Evolutionary conservation across 192 early-diverging fungal species (phyloP), one percentile per base, ranked within the genome.

Genomic region (Coemansia sp.): DNA sequence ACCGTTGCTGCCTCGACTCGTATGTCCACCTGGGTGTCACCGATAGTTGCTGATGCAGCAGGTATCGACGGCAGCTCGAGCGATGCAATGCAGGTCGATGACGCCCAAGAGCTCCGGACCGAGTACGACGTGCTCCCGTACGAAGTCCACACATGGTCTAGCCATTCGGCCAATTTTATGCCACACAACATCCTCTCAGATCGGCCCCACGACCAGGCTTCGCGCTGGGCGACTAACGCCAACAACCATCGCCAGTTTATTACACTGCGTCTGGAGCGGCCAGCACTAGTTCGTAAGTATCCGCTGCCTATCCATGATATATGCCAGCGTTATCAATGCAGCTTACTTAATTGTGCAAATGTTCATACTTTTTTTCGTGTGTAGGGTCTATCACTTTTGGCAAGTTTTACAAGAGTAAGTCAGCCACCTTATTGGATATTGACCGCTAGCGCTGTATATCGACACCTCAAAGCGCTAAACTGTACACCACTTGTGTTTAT

Each of bases 201-300:
- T 82, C 91, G 89, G 31, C 97, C 97, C 29, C 86, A 87, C 59
- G 96, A 98, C 72, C 94, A 97, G 81, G 77, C 87, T 2, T 97
- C 96, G 29, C 87, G 97, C 34, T 99, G 97, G 97, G 93, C 95
- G 36, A 90, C 89, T 41, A 90, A 87, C 20, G 85, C 84, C 38
- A 93, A 96, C 82, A 92, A 97, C 81, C 96, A 98, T 68, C 80
- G 89, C 76, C 97, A 99, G 86, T 96, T 86, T 80, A 90, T 99
- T 46, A 93, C 90, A n/a, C 74, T 99, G 51, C 91, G 93, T 66
- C 88, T 98, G n/a, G 93, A 94, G 40, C 78, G 80, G n/a, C 88
- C 93, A 61, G 87, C 91, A 34, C 86, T 98, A 64, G 94, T 93
- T 22, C 91, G 94, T 94, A 93, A 82, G 80, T 77, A 61, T 36